Evolutionary conservation across 2,329 filamentous ascomycete species (phyloP), one percentile per base, ranked within the genome.

Genomic region (Botryosphaeria dothidea): DNA sequence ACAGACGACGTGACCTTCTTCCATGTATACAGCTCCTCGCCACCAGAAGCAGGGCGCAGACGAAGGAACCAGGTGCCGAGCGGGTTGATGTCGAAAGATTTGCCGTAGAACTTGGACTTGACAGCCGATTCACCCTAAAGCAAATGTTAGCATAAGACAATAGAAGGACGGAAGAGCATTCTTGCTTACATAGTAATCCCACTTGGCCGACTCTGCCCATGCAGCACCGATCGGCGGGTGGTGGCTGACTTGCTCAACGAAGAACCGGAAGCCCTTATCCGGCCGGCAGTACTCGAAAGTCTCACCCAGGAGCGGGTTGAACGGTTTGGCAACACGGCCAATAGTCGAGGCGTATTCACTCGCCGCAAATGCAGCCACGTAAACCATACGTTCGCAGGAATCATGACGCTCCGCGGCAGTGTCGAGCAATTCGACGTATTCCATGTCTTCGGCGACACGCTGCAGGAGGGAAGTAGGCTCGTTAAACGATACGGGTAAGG

Each of bases 1-100:
- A 99, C 95, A 1, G 93, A 96, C 1, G 93, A 95, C 0, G 93
- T 98, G 19, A 97, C 93, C 81, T 99, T 99, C 80, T 97, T 98
- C 95, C 95, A 99, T 0, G 94, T 97, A 79, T 96, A 99, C 1
- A 97, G 82, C 70, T 99, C 95, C 68, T 91, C 89, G 9, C 88
- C 90, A 3, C 90, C 92, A 3, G 87, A 83, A 0, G 85, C 86
- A 0, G 93, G 92, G 1, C 92, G 89, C 29, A 99, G 83, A 73
- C 86, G 92, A 66, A 98, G 81, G 81, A 98, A 99, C 95, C 95
- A 99, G 7, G 95, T 99, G 36, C 95, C 95, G 9, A 98, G 86
- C 3, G 92, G 93, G 73, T 97, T 96, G 78, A 98, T 93, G 71
- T 99, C 95, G 74, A 99, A 98, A 0, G 93, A 97, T 75, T 94